Evolutionary conservation across 2,329 filamentous ascomycete genomes (phyloP).

Genomic region (Xylaria digitata): DNA sequence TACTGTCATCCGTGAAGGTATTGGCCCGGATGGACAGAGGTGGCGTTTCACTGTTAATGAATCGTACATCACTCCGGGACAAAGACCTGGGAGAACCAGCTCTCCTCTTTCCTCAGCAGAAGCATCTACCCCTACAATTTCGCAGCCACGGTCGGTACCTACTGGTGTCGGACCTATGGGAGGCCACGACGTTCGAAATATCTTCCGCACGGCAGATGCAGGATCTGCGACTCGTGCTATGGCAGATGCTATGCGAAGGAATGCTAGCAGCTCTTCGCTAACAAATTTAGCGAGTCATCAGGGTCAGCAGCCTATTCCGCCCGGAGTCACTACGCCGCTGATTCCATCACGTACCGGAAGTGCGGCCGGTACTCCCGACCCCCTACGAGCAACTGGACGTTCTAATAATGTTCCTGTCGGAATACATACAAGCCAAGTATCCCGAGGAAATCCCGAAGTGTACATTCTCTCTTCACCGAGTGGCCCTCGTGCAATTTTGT

Average conservation of each 20-base stretch:
- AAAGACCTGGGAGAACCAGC: constrained; percentile 40
- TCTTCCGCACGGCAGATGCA: constrained; percentile 59
- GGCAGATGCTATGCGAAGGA: constrained; percentile 63
- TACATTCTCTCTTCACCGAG: constrained; percentile 71
- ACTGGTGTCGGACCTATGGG: constrained; percentile 52
- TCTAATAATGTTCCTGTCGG: constrained; percentile 45
- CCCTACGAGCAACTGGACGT: constrained; percentile 50
- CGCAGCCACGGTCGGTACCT: constrained; percentile 45
- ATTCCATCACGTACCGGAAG: constrained; percentile 57
- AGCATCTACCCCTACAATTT: constrained; percentile 30
- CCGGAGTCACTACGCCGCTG: constrained; percentile 58
- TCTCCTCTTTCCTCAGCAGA: constrained; percentile 44
- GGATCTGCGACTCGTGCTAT: constrained; percentile 57
- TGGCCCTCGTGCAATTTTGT: constrained; percentile 67
- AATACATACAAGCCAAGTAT: constrained; percentile 37
- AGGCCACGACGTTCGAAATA: constrained; percentile 58
- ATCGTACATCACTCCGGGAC: constrained; percentile 44
- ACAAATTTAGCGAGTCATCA: constrained; percentile 51
- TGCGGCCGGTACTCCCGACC: constrained; percentile 62
- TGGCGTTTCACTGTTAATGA: constrained; percentile 66
- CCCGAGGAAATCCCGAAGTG: constrained; percentile 59
- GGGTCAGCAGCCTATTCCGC: constrained; percentile 53
- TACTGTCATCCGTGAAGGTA: constrained; percentile 60
- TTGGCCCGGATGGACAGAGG: constrained; percentile 63
- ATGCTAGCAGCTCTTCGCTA: constrained; percentile 60